Percentiles rank a stretch among this genome's conserved stretches.
These are phyloP conservation scores for Piper betle DNA, from an alignment of 164 flowering plant genomes.

Conservation along the genomic window DNA sequence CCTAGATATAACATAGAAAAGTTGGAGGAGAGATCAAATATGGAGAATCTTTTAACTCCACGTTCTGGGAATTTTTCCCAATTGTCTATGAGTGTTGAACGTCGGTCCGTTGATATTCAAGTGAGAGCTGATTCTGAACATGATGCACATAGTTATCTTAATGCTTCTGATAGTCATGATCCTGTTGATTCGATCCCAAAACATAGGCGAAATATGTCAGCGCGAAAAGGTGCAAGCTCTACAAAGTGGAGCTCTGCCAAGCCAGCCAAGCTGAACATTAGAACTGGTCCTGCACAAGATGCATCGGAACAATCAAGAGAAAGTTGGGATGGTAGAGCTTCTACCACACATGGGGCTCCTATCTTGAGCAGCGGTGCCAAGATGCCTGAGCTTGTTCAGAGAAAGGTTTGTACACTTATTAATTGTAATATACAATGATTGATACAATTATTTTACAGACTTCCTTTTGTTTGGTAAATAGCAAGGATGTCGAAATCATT, in stretches of 20 bases:
- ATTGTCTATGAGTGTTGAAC: constrained; percentile 36
- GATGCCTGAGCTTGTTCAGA: constrained; percentile 69
- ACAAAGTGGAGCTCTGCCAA: constrained; percentile 45
- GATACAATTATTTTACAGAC: not conserved
- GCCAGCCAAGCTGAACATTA: constrained; percentile 32
- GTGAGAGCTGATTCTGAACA: constrained; percentile 34
- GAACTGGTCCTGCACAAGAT: constrained; percentile 34
- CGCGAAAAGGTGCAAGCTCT: constrained; percentile 37
- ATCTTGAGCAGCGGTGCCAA: constrained; percentile 22
- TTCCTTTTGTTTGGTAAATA: too few relatives aligned
- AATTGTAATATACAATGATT: not conserved
- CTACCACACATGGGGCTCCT: constrained; percentile 22
- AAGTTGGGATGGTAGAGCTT: constrained; percentile 43
- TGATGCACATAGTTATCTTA: constrained; percentile 26
- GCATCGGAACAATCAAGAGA: constrained; percentile 41
- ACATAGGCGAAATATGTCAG: constrained; percentile 31
- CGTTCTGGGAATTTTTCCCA: constrained; percentile 52
- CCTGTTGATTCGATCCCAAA: constrained; percentile 36
- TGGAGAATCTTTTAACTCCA: constrained; percentile 30
- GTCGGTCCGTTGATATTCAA: constrained; percentile 29
- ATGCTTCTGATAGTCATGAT: constrained; percentile 30
- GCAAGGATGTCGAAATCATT: not conserved
- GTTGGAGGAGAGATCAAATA: constrained; percentile 45
- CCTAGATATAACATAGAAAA: constrained; percentile 55
- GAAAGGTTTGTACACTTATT: constrained; percentile 40